A percentile compares a stretch with the other conserved stretches of the same genome.
Evolutionary conservation across 1,284 basidiomycete genomes (phyloP).

Genomic region (Trichosporon coremiiforme): DNA sequence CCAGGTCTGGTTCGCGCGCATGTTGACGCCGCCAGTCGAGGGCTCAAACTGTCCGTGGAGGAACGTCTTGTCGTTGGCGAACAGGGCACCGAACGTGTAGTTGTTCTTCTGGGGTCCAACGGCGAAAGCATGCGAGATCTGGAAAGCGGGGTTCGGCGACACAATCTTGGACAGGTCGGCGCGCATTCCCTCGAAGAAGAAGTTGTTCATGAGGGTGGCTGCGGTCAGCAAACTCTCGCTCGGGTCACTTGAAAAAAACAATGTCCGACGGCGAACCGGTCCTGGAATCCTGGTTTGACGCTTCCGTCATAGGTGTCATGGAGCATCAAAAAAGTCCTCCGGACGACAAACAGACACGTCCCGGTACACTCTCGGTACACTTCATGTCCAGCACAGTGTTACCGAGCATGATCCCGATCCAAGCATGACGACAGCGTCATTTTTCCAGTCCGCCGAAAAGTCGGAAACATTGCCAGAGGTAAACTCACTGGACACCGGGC

Average conservation of each 20-base stretch:
- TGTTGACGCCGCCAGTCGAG: slow-evolving; percentile 86
- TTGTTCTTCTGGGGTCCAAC: slow-evolving; percentile 65
- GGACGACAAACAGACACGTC: not conserved
- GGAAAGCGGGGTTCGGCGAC: slow-evolving; percentile 92
- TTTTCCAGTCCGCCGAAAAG: not conserved
- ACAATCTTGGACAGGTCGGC: slow-evolving; percentile 95
- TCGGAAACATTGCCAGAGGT: not conserved
- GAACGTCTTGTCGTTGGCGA: slow-evolving; percentile 73
- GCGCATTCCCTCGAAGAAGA: slow-evolving; percentile 93
- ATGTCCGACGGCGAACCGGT: slow-evolving; percentile 9
- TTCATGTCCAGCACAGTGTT: not conserved
- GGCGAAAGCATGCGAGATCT: slow-evolving; percentile 94
- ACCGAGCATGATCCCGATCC: not conserved
- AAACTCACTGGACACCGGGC: slow-evolving; percentile 78
- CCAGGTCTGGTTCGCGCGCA: slow-evolving; percentile 90
- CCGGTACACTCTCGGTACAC: not conserved
- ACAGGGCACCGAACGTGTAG: slow-evolving; percentile 95
- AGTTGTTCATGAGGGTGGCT: slow-evolving; percentile 92
- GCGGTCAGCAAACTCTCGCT: slow-evolving; percentile 22
- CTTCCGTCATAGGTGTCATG: not conserved
- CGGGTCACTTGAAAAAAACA: not conserved
- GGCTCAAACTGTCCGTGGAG: slow-evolving; percentile 87
- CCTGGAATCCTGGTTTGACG: not conserved
- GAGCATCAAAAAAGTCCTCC: not conserved
- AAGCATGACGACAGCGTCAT: too few relatives aligned